Evolutionary conservation across 805 yeast species (phyloP), one percentile per base, ranked within the genome.

Genomic region (Scheffersomyces stipitis): DNA sequence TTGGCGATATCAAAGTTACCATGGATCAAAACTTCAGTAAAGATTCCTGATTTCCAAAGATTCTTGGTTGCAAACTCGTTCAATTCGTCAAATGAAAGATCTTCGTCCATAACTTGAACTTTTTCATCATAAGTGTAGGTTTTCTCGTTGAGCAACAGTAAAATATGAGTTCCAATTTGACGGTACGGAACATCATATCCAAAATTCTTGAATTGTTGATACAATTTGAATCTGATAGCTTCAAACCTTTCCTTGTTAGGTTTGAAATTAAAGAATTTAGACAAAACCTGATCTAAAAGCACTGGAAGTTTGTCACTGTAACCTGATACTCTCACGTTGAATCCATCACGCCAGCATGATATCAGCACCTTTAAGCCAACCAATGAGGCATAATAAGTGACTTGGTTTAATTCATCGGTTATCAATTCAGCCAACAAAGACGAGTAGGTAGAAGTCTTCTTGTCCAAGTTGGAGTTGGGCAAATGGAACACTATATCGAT

Each of bases 341-440:
- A 52, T 0, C 96, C 96, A 46, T 82, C 88, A 44, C 83, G 74
- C 37, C 83, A 76, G 40, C 76, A 66, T 20, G 71, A 60, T 28
- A 90, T 69, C 2, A 71, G 62, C 40, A 80, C 80, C 34, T 72
- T 65, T 39, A 88, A 71, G 0, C 93, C 93, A 2, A 93, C 96
- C 37, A 89, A 71, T 6, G 79, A 75, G 1, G 99, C 97, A 53
- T 86, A 84, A 52, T 91, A 91, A 7, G 87, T 78, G 36, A 80
- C 64, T 51, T 88, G 90, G 48, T 79, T 80, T 45, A 93, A 67
- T 24, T 77, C 78, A 52, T 90, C 96, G 35, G 79, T 84, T 15
- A 91, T 60, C 41, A 91, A 57, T 33, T 86, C 91, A 22, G 80
- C 74, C 56, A 79, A 78, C 30, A 91, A 55, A 1, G 80, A 68